Evolutionary conservation across 1,139 yeast species (phyloP).

Genomic region (Suhomyces coccinellae): DNA sequence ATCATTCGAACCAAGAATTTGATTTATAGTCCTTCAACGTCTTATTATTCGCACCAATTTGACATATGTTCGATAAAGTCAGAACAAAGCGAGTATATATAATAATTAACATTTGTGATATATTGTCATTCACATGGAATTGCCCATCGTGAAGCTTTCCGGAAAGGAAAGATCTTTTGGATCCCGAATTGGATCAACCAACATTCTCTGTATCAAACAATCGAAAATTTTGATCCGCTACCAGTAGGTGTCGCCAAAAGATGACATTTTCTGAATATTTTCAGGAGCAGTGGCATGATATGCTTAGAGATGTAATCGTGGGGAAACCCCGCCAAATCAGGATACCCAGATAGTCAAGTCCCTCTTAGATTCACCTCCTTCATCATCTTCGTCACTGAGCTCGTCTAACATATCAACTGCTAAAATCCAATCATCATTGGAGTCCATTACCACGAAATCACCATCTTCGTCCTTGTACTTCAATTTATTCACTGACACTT

Average conservation of each 20-base stretch:
- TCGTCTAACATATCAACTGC: constrained; percentile 57
- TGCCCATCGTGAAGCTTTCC: neutral
- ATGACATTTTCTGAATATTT: too few relatives aligned
- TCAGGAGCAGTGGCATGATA: neutral
- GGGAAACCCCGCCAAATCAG: constrained; percentile 4
- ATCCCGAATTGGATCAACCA: neutral
- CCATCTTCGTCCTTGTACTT: constrained; percentile 95
- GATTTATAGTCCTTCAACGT: too few relatives aligned
- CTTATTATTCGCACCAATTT: too few relatives aligned
- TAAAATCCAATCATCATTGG: constrained; percentile 72
- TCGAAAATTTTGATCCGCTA: neutral
- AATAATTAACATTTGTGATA: neutral
- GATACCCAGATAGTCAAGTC: constrained; percentile 44
- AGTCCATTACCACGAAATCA: constrained; percentile 82
- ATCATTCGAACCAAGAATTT: too few relatives aligned
- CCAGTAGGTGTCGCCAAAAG: too few relatives aligned
- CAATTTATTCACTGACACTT: constrained; percentile 49
- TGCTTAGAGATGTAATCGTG: neutral
- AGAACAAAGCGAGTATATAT: too few relatives aligned
- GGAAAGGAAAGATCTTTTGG: neutral
- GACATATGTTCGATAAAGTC: too few relatives aligned
- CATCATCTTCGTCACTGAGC: constrained; percentile 25
- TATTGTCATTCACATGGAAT: neutral
- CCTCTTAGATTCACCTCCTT: constrained; percentile 23
- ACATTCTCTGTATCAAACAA: neutral